Conservation (phyloP, 2,329 filamentous ascomycete species). For the Cladosporium cucumerinum region DNA sequence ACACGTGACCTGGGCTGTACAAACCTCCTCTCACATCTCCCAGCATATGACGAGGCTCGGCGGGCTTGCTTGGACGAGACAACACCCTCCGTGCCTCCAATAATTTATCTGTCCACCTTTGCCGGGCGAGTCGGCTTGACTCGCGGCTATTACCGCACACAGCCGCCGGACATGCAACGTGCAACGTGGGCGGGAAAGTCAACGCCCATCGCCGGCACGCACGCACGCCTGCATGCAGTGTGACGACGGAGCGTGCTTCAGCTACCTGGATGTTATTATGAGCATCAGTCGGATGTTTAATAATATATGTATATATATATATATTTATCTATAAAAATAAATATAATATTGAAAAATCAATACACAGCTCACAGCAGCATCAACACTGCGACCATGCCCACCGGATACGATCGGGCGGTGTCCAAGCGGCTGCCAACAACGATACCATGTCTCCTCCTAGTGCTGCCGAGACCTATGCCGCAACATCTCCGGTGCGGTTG, state of each 20-base stretch:
- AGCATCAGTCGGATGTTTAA: neutral
- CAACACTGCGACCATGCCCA: neutral
- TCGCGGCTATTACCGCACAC: neutral
- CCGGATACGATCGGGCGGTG: neutral
- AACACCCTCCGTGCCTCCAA: neutral
- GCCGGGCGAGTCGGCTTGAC: neutral
- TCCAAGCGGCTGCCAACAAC: neutral
- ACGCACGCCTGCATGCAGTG: neutral
- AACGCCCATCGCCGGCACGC: neutral
- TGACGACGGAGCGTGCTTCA: neutral
- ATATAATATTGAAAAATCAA: neutral
- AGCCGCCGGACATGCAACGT: neutral
- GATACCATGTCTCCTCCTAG: neutral
- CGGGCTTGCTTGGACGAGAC: neutral
- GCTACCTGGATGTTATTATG: neutral
- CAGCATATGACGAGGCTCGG: neutral
- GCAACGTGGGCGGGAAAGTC: conserved; percentile 4
- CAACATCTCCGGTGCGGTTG: conserved; percentile 1
- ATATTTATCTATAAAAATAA: no score
- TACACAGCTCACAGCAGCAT: neutral
- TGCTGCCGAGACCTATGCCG: neutral
- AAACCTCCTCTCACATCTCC: neutral
- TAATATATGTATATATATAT: neutral
- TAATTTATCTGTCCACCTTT: neutral
- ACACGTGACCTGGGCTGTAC: neutral